Conservation (phyloP, 139 green algal species). For the Micractinium conductrix region DNA sequence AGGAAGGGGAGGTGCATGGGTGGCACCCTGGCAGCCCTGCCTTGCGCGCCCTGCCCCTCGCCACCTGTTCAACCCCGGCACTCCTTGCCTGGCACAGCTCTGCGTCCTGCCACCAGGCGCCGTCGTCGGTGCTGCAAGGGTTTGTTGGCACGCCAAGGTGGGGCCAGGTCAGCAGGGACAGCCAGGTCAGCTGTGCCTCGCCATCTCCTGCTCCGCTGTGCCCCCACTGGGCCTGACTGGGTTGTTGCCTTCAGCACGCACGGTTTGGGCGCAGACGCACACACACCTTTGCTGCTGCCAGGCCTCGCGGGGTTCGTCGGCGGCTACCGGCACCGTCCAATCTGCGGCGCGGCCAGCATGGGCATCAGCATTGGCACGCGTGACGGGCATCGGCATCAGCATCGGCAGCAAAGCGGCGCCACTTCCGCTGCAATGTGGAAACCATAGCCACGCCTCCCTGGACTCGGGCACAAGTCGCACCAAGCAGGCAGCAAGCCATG, state of each 20-base stretch:
- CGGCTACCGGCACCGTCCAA: neutral
- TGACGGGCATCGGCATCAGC: no score
- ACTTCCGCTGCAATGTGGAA: neutral
- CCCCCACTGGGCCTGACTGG: neutral
- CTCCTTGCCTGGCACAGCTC: slow-evolving; percentile 36
- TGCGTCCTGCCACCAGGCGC: slow-evolving; percentile 53
- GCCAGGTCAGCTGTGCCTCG: no score
- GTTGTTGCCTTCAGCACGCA: no score
- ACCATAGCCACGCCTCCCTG: neutral
- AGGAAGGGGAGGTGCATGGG: neutral
- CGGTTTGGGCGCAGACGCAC: no score
- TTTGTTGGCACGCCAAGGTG: no score
- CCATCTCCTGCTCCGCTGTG: neutral
- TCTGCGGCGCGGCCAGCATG: neutral
- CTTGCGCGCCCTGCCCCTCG: neutral
- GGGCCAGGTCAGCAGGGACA: no score
- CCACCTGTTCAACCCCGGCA: neutral
- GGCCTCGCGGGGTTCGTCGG: no score
- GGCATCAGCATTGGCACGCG: no score
- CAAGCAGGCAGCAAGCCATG: slow-evolving; percentile 68
- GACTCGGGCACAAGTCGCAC: slow-evolving; percentile 46
- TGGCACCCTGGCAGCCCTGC: neutral
- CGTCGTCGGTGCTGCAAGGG: no score
- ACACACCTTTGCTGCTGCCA: neutral
- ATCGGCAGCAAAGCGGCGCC: no score